These are phyloP conservation scores for Phytopythium helicoides DNA, from an alignment of 352 stramenopile species.

Conservation along the genomic window DNA sequence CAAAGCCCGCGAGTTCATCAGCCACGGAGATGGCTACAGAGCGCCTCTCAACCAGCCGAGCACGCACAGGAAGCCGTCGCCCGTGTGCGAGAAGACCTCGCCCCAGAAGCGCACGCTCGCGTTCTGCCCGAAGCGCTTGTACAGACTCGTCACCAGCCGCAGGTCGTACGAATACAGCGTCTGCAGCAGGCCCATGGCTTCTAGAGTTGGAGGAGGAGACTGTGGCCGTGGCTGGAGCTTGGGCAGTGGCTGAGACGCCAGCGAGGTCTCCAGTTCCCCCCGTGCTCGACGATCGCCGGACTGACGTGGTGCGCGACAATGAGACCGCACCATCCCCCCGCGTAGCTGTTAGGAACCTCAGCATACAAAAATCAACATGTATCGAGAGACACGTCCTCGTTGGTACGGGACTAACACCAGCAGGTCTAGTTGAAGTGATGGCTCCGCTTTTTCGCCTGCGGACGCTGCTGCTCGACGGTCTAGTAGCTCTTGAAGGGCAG, in stretches of 20 bases:
- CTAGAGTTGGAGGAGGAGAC: not conserved
- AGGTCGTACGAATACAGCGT: conserved; percentile 74
- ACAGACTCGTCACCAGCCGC: conserved; percentile 62
- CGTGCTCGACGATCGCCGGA: not conserved
- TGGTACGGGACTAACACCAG: no score
- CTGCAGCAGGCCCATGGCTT: conserved; percentile 51
- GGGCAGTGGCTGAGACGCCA: no score
- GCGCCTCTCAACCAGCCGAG: not conserved
- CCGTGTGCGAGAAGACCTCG: conserved; percentile 79
- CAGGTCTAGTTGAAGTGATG: no score
- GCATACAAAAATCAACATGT: not conserved
- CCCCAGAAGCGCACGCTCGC: conserved; percentile 45
- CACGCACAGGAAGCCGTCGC: conserved; percentile 81
- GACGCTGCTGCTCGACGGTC: not conserved
- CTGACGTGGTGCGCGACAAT: not conserved
- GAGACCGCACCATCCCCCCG: not conserved
- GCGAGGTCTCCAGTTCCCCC: no score
- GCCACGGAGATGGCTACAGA: not conserved
- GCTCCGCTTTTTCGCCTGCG: no score
- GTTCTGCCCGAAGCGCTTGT: conserved; percentile 60
- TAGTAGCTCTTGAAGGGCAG: conserved; percentile 41
- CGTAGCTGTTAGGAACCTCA: not conserved
- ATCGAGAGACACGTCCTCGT: no score
- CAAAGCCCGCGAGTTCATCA: no score
- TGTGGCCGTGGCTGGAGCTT: conserved; percentile 10